These are phyloP conservation scores for Aspergillus intermedius DNA, from an alignment of 2,329 filamentous ascomycete species.

Conservation along the genomic window DNA sequence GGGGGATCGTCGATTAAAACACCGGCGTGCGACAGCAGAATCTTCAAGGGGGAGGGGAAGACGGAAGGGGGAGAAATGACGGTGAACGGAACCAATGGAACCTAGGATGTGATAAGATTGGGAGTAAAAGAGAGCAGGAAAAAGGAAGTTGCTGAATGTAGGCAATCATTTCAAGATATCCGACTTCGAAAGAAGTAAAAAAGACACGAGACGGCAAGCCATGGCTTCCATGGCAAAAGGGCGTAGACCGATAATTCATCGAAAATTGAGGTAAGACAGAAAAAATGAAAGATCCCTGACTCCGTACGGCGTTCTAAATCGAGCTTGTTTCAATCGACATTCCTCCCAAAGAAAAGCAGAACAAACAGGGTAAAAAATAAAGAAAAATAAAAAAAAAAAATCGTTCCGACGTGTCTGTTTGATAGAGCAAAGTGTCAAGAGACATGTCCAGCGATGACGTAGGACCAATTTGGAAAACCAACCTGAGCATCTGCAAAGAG, in stretches of 20 bases:
- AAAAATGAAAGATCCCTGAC: constrained; percentile 8
- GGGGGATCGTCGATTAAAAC: not conserved
- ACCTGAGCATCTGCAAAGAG: constrained; percentile 9
- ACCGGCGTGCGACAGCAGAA: not conserved
- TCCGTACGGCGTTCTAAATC: constrained; percentile 11
- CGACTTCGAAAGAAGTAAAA: not conserved
- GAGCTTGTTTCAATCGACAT: constrained; percentile 2
- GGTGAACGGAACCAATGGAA: constrained; percentile 6
- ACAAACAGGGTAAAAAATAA: not conserved
- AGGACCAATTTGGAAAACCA: constrained; percentile 1
- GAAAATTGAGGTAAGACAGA: constrained; percentile 2
- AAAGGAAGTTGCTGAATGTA: not conserved
- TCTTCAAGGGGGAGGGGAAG: not conserved
- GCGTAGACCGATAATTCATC: not conserved
- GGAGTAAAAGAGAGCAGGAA: not conserved
- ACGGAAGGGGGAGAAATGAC: constrained; percentile 11
- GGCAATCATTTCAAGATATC: constrained; percentile 1
- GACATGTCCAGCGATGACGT: not conserved
- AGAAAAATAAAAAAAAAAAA: constrained; percentile 4
- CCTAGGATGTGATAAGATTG: not conserved
- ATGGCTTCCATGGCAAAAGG: not conserved
- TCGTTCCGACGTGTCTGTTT: constrained; percentile 23
- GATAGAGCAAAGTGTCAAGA: not conserved
- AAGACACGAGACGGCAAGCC: constrained; percentile 2
- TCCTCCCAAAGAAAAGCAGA: constrained; percentile 8